phyloP scores from a whole-genome alignment of 768 basidiomycete genomes.

The Cyathus striatus region DNA sequence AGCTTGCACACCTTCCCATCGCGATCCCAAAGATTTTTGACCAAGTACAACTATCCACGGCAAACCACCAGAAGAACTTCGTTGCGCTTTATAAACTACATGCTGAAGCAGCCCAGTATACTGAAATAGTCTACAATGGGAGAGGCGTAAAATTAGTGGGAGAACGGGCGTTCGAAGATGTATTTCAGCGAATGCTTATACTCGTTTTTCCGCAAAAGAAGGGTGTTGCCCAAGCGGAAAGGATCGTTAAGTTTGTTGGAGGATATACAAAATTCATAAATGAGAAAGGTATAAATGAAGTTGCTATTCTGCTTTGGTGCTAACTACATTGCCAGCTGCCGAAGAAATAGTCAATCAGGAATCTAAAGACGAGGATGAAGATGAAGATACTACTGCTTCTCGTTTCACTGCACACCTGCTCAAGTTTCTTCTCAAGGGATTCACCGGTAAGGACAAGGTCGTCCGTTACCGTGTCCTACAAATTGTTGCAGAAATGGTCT shows the following conservation, averaged over 20 bases:
- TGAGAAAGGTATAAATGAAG: conserved; percentile 55
- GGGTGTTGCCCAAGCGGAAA: conserved; percentile 69
- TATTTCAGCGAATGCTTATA: conserved; percentile 54
- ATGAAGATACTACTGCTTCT: conserved; percentile 59
- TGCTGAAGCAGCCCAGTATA: conserved; percentile 49
- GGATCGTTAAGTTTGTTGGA: conserved; percentile 77
- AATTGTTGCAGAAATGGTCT: conserved; percentile 74
- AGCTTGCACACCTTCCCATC: background rate
- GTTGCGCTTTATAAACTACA: conserved; percentile 82
- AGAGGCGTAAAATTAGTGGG: conserved; percentile 53
- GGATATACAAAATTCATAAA: conserved; percentile 73
- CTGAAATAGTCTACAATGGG: conserved; percentile 44
- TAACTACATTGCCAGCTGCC: too few species aligned
- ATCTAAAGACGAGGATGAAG: conserved; percentile 29
- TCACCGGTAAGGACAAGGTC: conserved; percentile 81
- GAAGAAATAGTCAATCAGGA: conserved; percentile 26
- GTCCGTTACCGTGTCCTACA: conserved; percentile 79
- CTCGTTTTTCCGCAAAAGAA: conserved; percentile 73
- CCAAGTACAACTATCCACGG: conserved; percentile 65
- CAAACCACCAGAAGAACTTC: conserved; percentile 89
- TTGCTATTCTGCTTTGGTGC: background rate
- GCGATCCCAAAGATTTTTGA: conserved; percentile 60
- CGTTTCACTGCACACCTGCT: conserved; percentile 66
- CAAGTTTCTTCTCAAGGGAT: conserved; percentile 68
- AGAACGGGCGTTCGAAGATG: conserved; percentile 70